Conservation (phyloP, 108 stramenopile species). For the Skeletonema costatum region DNA sequence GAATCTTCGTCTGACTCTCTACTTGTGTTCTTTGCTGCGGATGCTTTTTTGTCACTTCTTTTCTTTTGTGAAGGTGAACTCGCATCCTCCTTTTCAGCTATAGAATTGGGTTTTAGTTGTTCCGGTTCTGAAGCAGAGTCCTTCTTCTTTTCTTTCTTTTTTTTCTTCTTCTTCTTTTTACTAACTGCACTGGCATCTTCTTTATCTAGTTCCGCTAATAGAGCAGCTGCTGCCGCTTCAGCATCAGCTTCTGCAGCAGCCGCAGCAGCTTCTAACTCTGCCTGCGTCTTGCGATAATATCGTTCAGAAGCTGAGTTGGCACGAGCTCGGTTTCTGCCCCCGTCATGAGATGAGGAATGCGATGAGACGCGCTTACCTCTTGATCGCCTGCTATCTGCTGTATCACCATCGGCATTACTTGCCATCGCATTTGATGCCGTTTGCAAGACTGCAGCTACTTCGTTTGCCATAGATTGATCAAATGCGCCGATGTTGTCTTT, state of each 20-base stretch:
- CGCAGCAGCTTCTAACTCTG: conserved; percentile 52
- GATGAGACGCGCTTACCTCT: conserved; percentile 33
- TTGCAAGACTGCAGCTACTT: conserved; percentile 62
- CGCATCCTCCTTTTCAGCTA: conserved; percentile 19
- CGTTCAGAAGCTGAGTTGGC: conserved; percentile 28
- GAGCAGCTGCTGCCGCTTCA: conserved; percentile 85
- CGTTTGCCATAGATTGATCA: conserved; percentile 59
- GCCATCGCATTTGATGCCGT: conserved; percentile 56
- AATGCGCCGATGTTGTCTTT: conserved; percentile 41
- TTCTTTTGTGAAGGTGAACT: conserved; percentile 16
- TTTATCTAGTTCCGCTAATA: conserved; percentile 88
- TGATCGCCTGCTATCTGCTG: conserved; percentile 21
- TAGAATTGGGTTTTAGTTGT: background rate
- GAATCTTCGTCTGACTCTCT: conserved; percentile 42
- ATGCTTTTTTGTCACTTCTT: conserved; percentile 13
- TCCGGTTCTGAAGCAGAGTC: conserved; percentile 17
- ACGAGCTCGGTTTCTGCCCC: conserved; percentile 9
- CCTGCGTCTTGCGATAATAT: conserved; percentile 45
- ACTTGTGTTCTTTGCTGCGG: conserved; percentile 10
- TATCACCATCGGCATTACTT: conserved; percentile 27
- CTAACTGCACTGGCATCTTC: conserved; percentile 65
- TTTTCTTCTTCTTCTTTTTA: conserved; percentile 88
- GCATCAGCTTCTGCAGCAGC: conserved; percentile 76
- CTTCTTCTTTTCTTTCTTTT: conserved; percentile 60
- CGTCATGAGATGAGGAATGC: conserved; percentile 23